Evolutionary conservation across 129 eudicot genomes (phyloP), one percentile per base, ranked within the genome.

Genomic region (Heracleum sosnowskyi): DNA sequence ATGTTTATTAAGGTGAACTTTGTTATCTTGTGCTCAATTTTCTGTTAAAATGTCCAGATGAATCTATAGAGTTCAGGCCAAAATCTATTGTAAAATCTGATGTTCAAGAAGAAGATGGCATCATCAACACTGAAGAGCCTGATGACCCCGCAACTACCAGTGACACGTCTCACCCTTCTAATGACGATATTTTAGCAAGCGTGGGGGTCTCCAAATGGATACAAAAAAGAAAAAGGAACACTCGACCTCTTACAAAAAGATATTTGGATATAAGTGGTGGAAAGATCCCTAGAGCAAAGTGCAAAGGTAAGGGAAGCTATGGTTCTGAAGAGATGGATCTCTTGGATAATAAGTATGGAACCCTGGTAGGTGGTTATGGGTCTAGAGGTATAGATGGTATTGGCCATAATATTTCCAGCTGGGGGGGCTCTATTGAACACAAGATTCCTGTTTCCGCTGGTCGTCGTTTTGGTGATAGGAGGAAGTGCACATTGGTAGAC

Each of bases 141-240:
- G 94, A 89, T 81, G 96, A 87, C 29, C 72, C 81, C 29, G 83
- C 83, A 57, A 81, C 70, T 78, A 82, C 84, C 26, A 83, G 86
- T 53, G 91, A 86, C 45, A 84, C 77, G 20, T 78, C 90, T 76
- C 86, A 74, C 79, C 84, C 69, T 73, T 77, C 18, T 5, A 73
- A 80, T 69, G 90, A 82, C 63, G 87, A 81, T 70, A 49, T 82
- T 70, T 64, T 87, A 42, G 63, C 83, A 68, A 78, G 79, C 36
- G 77, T 68, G 72, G 90, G 83, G 36, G 87, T 88, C 75, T 95
- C 97, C 71, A 90, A 85, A 80, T 95, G 98, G 98, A 90, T 89
- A 73, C 84, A 86, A 79, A 96, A 92, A 83, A 87, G 99, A 45
- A 96, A 92, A 79, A 86, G 99, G 79, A 96, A 96, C 73, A 83